Conservation (phyloP, 176 grass and related monocot genomes). For the Dactylis glomerata region DNA sequence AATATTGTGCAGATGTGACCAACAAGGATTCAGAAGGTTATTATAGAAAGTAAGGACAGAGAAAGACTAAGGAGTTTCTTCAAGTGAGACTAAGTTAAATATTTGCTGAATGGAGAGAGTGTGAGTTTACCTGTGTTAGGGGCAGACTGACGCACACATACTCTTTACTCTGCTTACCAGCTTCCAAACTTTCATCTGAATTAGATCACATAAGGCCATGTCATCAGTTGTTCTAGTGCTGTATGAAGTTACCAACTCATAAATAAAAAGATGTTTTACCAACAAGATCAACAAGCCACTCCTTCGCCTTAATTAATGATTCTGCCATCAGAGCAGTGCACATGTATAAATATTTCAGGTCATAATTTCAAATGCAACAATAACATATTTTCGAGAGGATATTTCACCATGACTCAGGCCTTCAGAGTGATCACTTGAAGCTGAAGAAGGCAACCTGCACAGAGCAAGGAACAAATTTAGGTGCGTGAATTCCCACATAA, state of each 20-base stretch:
- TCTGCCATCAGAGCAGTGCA: background rate
- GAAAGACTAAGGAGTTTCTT: background rate
- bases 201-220: background rate
- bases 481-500: background rate
- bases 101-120: background rate
- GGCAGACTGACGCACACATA: background rate
- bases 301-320: background rate
- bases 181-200: background rate
- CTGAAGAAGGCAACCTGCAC: background rate
- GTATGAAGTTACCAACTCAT: background rate
- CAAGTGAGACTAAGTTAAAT: background rate
- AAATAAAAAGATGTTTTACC: background rate
- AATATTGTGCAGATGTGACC: background rate
- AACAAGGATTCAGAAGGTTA: background rate
- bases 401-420: background rate
- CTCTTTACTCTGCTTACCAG: background rate
- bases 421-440: background rate
- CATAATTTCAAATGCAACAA: background rate
- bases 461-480: background rate
- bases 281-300: constrained; percentile 8
- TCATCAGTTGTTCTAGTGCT: background rate
- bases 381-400: background rate
- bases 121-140: background rate
- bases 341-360: background rate
- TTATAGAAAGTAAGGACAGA: background rate